Base-by-base conservation (phyloP, 768 basidiomycete species). In the Cystofilobasidium macerans region DNA sequence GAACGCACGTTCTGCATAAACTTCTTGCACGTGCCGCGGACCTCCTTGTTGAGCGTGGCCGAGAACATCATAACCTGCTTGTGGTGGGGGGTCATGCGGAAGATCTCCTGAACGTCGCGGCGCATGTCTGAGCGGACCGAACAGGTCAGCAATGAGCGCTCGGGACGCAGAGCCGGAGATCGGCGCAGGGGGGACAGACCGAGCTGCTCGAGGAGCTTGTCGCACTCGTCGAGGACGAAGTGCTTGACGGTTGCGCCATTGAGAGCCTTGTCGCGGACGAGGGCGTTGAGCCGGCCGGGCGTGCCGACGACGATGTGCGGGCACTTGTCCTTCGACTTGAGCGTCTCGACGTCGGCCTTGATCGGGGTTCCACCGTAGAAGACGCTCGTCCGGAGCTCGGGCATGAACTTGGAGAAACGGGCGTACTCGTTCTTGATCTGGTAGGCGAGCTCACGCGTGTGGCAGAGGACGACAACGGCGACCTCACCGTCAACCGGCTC, bases 121-220 rank as follows among this genome's bases (percentile, higher is more conserved):
- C 95, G 94, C 95, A 99, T 99, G 86, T 98, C 95, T 99, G 84
- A 80, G 28, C 30, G 45, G 82, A 22, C 7, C 22, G 79, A 81
- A 82, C 82, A n/a, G n/a, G n/a, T n/a, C n/a, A n/a, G n/a, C n/a
- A n/a, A n/a, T n/a, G n/a, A n/a, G n/a, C n/a, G n/a, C n/a, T n/a
- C n/a, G n/a, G n/a, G n/a, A n/a, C n/a, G n/a, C n/a, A n/a, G n/a
- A n/a, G n/a, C n/a, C n/a, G n/a, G n/a, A n/a, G n/a, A n/a, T n/a
- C n/a, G n/a, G n/a, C n/a, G n/a, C n/a, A n/a, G n/a, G n/a, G n/a
- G n/a, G n/a, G 36, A 99, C 95, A 97, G 89, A 99, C 95, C 95
- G 81, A 99, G 92, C 85, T 92, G 88, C 84, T 99, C 95, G 77
- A 99, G 87, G 91, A 99, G 97, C 85, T 99, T 99, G 83, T 99